phyloP scores from a whole-genome alignment of 139 green algal species.

The Gonium pectorale region DNA sequence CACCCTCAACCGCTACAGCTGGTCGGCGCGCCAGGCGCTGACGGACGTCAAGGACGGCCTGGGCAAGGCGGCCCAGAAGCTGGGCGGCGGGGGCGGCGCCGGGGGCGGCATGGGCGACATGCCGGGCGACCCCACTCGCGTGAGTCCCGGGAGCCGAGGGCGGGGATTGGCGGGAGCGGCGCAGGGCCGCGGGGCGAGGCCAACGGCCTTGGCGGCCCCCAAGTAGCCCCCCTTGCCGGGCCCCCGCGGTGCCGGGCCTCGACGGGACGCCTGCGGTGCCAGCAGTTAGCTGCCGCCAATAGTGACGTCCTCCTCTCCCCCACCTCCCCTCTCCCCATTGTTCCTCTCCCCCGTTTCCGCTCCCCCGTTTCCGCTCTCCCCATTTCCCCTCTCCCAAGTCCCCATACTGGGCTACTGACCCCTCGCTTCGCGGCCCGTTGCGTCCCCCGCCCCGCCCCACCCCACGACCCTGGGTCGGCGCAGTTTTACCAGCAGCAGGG shows the following conservation, averaged over 20 bases:
- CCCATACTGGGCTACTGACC: too few relatives aligned
- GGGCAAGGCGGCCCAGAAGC: neutral
- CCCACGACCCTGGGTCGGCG: neutral
- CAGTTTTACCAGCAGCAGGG: conserved; percentile 55
- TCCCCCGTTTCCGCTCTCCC: too few relatives aligned
- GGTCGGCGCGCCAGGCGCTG: conserved; percentile 57
- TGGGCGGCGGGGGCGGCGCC: neutral
- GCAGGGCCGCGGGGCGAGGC: too few relatives aligned
- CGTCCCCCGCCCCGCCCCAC: neutral
- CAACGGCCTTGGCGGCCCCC: too few relatives aligned
- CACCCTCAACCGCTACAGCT: conserved; percentile 43
- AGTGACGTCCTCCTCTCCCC: too few relatives aligned
- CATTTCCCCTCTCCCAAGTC: too few relatives aligned
- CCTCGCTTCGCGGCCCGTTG: neutral
- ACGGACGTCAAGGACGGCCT: neutral
- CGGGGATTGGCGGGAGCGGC: neutral
- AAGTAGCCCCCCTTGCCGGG: too few relatives aligned
- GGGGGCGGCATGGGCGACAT: neutral
- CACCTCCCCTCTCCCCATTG: too few relatives aligned
- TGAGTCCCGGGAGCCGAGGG: neutral
- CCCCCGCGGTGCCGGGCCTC: too few relatives aligned
- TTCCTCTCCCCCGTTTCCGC: too few relatives aligned
- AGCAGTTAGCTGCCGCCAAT: too few relatives aligned
- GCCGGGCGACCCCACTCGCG: conserved; percentile 22
- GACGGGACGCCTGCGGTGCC: too few relatives aligned